Percentiles rank a stretch among this genome's conserved stretches.
Evolutionary conservation across 768 basidiomycete species (phyloP).

Genomic region (Sistotremastrum niveocremeum): DNA sequence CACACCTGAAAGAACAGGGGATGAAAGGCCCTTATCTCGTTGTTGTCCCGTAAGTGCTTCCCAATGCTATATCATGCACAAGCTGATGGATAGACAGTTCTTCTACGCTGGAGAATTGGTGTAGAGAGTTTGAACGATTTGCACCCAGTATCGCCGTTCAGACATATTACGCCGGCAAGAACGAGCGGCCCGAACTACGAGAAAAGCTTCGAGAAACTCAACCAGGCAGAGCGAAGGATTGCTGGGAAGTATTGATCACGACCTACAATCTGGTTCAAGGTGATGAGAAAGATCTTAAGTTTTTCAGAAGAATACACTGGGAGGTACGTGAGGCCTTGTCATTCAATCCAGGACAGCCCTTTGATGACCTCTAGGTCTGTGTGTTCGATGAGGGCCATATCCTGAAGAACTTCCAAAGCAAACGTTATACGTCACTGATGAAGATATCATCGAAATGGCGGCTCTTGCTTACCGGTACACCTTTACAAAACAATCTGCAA

Average conservation of each 20-base stretch:
- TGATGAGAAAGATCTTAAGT: conserved; percentile 76
- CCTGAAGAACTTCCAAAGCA: conserved; percentile 95
- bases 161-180: conserved; percentile 90
- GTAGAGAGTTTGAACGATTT: conserved; percentile 88
- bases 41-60: conserved; percentile 73
- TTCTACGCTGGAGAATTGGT: conserved; percentile 97
- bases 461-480: conserved; percentile 87
- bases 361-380: conserved; percentile 44
- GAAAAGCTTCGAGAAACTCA: conserved; percentile 56
- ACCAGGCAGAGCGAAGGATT: conserved; percentile 33
- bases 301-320: conserved; percentile 85
- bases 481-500: conserved; percentile 83
- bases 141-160: conserved; percentile 75
- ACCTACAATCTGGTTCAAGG: conserved; percentile 94
- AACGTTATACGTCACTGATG: conserved; percentile 81
- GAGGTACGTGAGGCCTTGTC: conserved; percentile 45
- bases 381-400: conserved; percentile 97
- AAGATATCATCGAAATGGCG: conserved; percentile 83
- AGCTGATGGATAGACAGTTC: conserved; percentile 37
- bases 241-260: conserved; percentile 90
- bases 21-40: conserved; percentile 80
- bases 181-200: conserved; percentile 63
- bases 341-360: background rate
- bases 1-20: conserved; percentile 70
- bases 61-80: background rate